Evolutionary conservation across 192 early-diverging fungal species (phyloP).

Genomic region (Entomortierella parvispora): DNA sequence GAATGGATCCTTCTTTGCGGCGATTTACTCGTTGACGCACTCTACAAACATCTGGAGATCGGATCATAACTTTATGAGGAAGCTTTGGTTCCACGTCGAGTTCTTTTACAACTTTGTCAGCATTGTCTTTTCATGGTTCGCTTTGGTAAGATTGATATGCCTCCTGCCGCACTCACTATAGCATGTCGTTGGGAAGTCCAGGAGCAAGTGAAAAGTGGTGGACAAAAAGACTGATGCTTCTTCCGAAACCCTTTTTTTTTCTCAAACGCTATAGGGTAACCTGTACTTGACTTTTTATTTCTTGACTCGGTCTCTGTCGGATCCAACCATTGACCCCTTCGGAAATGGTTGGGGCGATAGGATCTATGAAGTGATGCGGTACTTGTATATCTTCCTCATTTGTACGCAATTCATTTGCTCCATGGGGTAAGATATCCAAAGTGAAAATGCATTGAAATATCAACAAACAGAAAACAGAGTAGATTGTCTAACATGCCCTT

Average conservation of each 20-base stretch:
- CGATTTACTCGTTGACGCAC: slow-evolving; percentile 75
- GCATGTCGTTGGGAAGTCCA: too few relatives aligned
- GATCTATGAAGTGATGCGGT: slow-evolving; percentile 57
- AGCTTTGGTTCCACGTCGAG: slow-evolving; percentile 71
- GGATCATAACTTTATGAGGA: slow-evolving; percentile 69
- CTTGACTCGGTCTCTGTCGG: slow-evolving; percentile 53
- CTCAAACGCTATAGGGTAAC: slow-evolving; percentile 49
- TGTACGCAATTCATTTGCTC: slow-evolving; percentile 61
- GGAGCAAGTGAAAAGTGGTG: too few relatives aligned
- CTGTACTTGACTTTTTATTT: slow-evolving; percentile 73
- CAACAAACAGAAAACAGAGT: slow-evolving; percentile 20
- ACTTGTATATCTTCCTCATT: slow-evolving; percentile 61
- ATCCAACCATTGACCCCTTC: slow-evolving; percentile 56
- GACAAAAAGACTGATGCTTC: too few relatives aligned
- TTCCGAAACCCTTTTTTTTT: not conserved
- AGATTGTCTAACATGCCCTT: not conserved
- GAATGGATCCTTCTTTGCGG: slow-evolving; percentile 87
- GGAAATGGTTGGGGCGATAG: slow-evolving; percentile 56
- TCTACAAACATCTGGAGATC: slow-evolving; percentile 73
- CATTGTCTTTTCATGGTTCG: slow-evolving; percentile 73
- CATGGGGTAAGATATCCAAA: slow-evolving; percentile 62
- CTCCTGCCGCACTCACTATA: too few relatives aligned
- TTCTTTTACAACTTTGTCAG: slow-evolving; percentile 74
- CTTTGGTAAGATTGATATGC: slow-evolving; percentile 53
- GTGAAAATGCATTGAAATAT: too few relatives aligned